These are phyloP conservation scores for Wallacemonas rigidus DNA, from an alignment of 208 protist species.

Conservation along the genomic window DNA sequence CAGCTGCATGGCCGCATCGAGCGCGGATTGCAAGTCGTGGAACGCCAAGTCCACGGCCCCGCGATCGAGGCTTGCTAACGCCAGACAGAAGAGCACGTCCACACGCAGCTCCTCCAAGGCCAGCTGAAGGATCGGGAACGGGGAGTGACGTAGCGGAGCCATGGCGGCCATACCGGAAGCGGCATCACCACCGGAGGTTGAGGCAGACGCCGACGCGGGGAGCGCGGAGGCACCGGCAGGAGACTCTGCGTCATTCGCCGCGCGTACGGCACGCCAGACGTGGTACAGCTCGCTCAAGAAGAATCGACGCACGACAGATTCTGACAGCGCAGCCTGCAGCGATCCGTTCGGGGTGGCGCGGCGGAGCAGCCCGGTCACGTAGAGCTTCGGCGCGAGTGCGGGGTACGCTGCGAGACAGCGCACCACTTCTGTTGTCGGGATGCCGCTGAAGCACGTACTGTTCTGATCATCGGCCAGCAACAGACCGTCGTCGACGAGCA, in stretches of 20 bases:
- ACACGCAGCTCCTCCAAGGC: slow-evolving; percentile 68
- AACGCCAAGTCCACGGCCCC: slow-evolving; percentile 44
- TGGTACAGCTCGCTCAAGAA: slow-evolving; percentile 24
- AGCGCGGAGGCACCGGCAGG: background rate
- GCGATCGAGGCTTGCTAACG: slow-evolving; percentile 35
- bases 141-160: background rate
- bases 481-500: slow-evolving; percentile 34
- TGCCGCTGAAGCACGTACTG: slow-evolving; percentile 14
- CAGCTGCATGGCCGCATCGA: slow-evolving; percentile 37
- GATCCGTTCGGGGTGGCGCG: slow-evolving; percentile 26
- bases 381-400: slow-evolving; percentile 40
- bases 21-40: slow-evolving; percentile 55
- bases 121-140: slow-evolving; percentile 24
- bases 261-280: slow-evolving; percentile 9
- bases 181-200: background rate
- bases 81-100: slow-evolving; percentile 58
- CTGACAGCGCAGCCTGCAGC: slow-evolving; percentile 14
- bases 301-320: slow-evolving; percentile 29
- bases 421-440: slow-evolving; percentile 1
- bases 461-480: slow-evolving; percentile 30
- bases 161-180: background rate
- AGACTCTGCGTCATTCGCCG: background rate
- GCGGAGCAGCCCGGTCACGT: slow-evolving; percentile 57
- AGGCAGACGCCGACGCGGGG: background rate
- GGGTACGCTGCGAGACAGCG: slow-evolving; percentile 19